Evolutionary conservation across 805 yeast species (phyloP).

Genomic region (Teunomyces kruisii): DNA sequence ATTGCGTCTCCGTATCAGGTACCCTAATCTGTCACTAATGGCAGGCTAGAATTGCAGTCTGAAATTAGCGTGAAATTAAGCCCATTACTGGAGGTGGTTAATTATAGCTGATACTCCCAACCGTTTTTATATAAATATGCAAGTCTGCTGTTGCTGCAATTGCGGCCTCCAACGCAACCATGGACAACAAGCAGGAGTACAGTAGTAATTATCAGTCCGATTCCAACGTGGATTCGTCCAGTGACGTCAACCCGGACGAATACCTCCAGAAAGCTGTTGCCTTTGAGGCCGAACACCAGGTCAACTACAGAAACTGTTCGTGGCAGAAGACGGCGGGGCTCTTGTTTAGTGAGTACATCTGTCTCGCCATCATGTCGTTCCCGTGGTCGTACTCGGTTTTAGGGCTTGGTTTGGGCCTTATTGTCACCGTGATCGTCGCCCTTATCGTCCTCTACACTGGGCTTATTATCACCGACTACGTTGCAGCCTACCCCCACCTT

Average conservation of each 20-base stretch:
- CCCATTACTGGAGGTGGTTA: too few relatives aligned
- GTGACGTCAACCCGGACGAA: slow-evolving; percentile 12
- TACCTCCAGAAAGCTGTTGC: slow-evolving; percentile 11
- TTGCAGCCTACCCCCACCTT: slow-evolving; percentile 52
- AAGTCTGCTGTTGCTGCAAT: background rate
- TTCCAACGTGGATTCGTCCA: background rate
- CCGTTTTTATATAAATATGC: background rate
- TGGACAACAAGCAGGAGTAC: background rate
- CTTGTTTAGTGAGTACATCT: slow-evolving; percentile 58
- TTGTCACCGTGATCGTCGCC: slow-evolving; percentile 52
- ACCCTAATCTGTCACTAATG: background rate
- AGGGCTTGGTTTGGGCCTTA: slow-evolving; percentile 59
- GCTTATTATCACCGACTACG: slow-evolving; percentile 52
- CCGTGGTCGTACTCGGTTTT: slow-evolving; percentile 64
- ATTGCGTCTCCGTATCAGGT: background rate
- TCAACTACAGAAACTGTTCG: slow-evolving; percentile 52
- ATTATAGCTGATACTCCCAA: too few relatives aligned
- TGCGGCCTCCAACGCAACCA: background rate
- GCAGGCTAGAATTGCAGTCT: background rate
- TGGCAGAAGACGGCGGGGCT: slow-evolving; percentile 64
- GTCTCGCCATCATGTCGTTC: slow-evolving; percentile 63
- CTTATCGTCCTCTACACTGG: slow-evolving; percentile 56
- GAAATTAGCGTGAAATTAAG: background rate
- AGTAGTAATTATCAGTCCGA: background rate
- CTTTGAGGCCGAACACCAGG: slow-evolving; percentile 21